Evolutionary conservation across 768 basidiomycete species (phyloP), one percentile per base, ranked within the genome.

Genomic region (Guyanaporus albipodus): DNA sequence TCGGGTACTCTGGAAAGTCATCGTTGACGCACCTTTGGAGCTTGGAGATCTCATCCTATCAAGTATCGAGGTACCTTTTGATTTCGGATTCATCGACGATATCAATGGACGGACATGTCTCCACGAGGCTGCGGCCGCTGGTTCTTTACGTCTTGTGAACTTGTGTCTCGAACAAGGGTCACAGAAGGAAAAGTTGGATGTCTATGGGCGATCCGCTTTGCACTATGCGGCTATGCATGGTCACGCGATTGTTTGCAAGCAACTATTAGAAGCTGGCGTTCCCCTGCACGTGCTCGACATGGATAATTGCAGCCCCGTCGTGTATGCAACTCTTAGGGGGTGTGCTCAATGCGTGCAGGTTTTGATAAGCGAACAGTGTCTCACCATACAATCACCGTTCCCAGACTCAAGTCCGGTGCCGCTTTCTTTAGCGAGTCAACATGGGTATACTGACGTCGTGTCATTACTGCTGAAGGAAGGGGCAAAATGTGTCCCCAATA

Each of bases 171-270:
- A 78, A 46, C 81, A 81, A 43, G 78, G 79, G 14, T 80, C 91
- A 3, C 70, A 78, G n/a, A 75, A 82, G 41, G 79, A 83, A 57
- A 87, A 81, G 54, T 71, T 79, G 18, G 96, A 99, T 60, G 82
- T 84, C 1, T 99, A 98, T 67, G 93, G 91, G 24, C 87, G 96
- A 4, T 87, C 90, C 7, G 85, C 94, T 4, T 75, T 99, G 34
- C 95, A 98, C 70, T 99, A 99, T 68, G 91, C 92, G 14, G 87
- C 91, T 18, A 92, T 97, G 83, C 84, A 92, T 60, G 93, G 93
- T 1, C 87, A 94, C 62, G 74, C 82, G 8, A 67, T 64, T 19
- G 79, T 95, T 47, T 92, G 90, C 66, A 78, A 74, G 39, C 82
- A 75, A 55, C 78, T 99, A 28, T 69, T 99, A 49, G 76, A 83